Percentiles rank a stretch among this genome's conserved stretches.
Evolutionary conservation across 768 basidiomycete species (phyloP).

Genomic region (Auriscalpium orientale): DNA sequence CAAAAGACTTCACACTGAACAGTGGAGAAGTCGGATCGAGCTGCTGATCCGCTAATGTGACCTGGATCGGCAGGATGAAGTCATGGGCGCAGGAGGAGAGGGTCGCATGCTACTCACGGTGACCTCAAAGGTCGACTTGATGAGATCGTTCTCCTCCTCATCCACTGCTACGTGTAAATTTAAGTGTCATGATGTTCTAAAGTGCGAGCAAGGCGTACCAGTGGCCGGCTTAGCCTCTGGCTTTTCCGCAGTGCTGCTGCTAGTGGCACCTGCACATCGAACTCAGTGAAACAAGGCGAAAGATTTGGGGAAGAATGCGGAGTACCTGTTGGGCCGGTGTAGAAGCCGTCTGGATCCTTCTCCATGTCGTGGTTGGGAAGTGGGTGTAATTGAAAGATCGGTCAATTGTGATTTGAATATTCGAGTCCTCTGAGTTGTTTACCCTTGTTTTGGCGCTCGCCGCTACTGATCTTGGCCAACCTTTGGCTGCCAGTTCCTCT

Average conservation of each 20-base stretch:
- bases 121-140: constrained; percentile 79
- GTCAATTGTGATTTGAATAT: background rate
- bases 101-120: constrained; percentile 38
- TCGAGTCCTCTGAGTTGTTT: too few species aligned
- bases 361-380: constrained; percentile 31
- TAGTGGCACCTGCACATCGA: too few species aligned
- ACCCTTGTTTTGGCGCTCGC: too few species aligned
- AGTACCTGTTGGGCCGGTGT: constrained; percentile 48
- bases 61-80: constrained; percentile 36
- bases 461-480: too few species aligned
- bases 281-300: too few species aligned
- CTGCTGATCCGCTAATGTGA: constrained; percentile 95
- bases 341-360: constrained; percentile 79
- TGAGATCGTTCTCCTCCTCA: constrained; percentile 45
- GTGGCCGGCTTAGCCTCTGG: background rate
- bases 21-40: constrained; percentile 93
- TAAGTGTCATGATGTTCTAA: background rate
- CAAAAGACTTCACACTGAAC: constrained; percentile 88
- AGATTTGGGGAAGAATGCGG: background rate
- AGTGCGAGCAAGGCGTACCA: background rate
- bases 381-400: background rate
- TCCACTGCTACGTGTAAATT: background rate
- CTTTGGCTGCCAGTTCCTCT: too few species aligned
- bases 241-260: background rate
- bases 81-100: background rate